Evolutionary conservation across 805 yeast genomes (phyloP).

Genomic region (Hanseniaspora occidentalis): DNA sequence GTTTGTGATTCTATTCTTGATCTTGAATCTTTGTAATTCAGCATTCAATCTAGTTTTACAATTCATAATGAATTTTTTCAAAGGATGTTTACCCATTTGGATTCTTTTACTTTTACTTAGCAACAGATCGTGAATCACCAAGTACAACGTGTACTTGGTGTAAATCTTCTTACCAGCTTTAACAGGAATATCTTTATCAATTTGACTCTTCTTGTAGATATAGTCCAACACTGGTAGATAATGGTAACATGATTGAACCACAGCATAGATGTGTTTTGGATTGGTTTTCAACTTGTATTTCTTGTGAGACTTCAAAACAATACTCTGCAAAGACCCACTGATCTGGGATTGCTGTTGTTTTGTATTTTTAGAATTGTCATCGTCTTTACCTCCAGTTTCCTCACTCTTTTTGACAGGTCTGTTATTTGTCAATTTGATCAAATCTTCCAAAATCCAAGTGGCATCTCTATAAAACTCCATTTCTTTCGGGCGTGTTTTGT

Average conservation of each 20-base stretch:
- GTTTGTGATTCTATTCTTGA: conserved; percentile 52
- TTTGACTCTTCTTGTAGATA: conserved; percentile 53
- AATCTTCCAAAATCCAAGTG: conserved; percentile 25
- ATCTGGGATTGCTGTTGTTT: conserved; percentile 9
- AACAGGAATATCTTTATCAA: conserved; percentile 37
- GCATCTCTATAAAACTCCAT: conserved; percentile 30
- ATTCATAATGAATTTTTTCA: conserved; percentile 67
- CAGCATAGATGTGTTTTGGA: conserved; percentile 79
- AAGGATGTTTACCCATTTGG: conserved; percentile 78
- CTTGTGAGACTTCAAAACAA: conserved; percentile 39
- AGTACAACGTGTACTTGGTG: conserved; percentile 23
- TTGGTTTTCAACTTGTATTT: conserved; percentile 40
- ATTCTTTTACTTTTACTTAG: conserved; percentile 68
- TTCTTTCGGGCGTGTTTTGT: not conserved
- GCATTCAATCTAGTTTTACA: conserved; percentile 75
- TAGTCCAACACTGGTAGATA: conserved; percentile 51
- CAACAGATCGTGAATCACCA: conserved; percentile 72
- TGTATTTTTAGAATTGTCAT: not conserved
- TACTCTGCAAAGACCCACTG: conserved; percentile 41
- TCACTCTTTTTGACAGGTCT: not conserved
- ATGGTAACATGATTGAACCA: conserved; percentile 65
- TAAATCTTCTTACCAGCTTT: conserved; percentile 38
- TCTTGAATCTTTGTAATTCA: conserved; percentile 65
- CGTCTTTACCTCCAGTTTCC: not conserved
- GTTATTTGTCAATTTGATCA: conserved; percentile 11